Conservation (phyloP, 768 basidiomycete species). For the Psilocybe sp. region DNA sequence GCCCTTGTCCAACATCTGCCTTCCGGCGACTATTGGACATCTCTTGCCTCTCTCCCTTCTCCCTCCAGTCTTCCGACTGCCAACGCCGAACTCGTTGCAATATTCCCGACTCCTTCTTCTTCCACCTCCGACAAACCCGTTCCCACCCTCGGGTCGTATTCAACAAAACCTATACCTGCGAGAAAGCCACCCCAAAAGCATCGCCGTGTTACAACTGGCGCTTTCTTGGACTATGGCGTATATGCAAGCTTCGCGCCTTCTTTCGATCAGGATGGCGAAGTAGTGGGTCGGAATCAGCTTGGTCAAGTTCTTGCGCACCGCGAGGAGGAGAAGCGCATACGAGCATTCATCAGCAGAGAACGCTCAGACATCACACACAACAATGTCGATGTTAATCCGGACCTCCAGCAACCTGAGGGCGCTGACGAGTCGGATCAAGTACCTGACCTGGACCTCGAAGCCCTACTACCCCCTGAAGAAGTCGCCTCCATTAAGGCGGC, state of each 20-base stretch:
- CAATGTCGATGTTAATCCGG: slow-evolving; percentile 23
- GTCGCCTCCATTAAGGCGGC: slow-evolving; percentile 56
- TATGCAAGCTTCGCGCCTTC: slow-evolving; percentile 75
- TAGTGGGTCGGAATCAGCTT: slow-evolving; percentile 60
- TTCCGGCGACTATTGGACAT: slow-evolving; percentile 74
- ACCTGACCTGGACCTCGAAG: slow-evolving; percentile 43
- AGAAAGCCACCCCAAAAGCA: slow-evolving; percentile 43
- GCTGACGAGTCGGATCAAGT: slow-evolving; percentile 20
- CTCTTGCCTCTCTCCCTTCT: slow-evolving; percentile 43
- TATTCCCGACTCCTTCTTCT: slow-evolving; percentile 62
- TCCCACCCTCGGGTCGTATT: slow-evolving; percentile 60
- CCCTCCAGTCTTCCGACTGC: slow-evolving; percentile 48
- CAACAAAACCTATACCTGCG: slow-evolving; percentile 36
- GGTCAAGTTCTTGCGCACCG: slow-evolving; percentile 57
- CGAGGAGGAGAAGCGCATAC: slow-evolving; percentile 38
- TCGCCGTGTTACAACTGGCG: slow-evolving; percentile 58
- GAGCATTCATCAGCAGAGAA: slow-evolving; percentile 22
- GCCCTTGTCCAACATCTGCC: slow-evolving; percentile 81
- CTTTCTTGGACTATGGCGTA: slow-evolving; percentile 77
- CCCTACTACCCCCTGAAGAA: slow-evolving; percentile 56
- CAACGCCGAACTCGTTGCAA: slow-evolving; percentile 72
- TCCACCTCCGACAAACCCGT: slow-evolving; percentile 28
- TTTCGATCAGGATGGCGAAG: slow-evolving; percentile 75
- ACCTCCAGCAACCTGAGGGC: slow-evolving; percentile 15
- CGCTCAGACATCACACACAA: slow-evolving; percentile 23